phyloP scores from a whole-genome alignment of 2,329 filamentous ascomycete genomes.

The Fusarium sterilihyphosum region DNA sequence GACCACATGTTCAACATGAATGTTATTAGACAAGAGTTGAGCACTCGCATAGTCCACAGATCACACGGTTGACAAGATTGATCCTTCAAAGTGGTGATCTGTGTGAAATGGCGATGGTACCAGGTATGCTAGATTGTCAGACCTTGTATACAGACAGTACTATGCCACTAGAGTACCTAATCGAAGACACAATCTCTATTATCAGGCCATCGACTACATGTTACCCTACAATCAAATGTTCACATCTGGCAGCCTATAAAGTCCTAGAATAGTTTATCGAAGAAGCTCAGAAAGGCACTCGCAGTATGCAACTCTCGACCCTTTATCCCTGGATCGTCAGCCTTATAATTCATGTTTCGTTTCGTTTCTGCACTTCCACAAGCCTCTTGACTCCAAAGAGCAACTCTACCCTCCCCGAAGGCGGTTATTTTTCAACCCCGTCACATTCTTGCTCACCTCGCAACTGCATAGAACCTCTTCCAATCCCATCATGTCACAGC shows the following conservation, averaged over 20 bases:
- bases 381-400: background rate
- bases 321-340: slow-evolving; percentile 27
- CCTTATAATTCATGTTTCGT: slow-evolving; percentile 19
- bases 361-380: slow-evolving; percentile 10
- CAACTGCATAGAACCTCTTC: slow-evolving; percentile 9
- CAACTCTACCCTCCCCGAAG: background rate
- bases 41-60: slow-evolving; percentile 29
- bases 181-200: background rate
- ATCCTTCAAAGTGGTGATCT: background rate
- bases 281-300: background rate
- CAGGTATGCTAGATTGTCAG: background rate
- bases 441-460: background rate
- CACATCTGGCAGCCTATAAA: background rate
- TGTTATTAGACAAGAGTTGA: background rate
- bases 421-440: slow-evolving; percentile 9
- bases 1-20: slow-evolving; percentile 9
- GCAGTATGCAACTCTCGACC: slow-evolving; percentile 17
- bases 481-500: slow-evolving; percentile 20
- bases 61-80: slow-evolving; percentile 3
- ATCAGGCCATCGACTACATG: background rate
- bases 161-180: background rate
- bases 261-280: background rate
- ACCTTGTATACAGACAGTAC: background rate
- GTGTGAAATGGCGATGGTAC: background rate
- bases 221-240: slow-evolving; percentile 9